Evolutionary conservation across 2,329 filamentous ascomycete species (phyloP).

Genomic region (Nigrospora sphaerica): DNA sequence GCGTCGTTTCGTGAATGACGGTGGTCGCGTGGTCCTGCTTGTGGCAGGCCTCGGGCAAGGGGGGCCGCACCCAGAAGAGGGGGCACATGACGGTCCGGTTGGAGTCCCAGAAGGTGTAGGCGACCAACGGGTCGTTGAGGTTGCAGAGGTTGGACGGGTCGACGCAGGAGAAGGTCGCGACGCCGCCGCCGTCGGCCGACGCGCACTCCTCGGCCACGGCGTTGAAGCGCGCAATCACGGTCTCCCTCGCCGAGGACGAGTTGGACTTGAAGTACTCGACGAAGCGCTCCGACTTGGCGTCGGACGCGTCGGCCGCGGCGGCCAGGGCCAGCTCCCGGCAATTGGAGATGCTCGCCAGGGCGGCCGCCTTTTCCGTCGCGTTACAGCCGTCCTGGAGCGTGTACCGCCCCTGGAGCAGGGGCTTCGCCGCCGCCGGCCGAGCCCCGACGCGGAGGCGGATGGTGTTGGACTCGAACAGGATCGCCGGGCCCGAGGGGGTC

Average conservation of each 20-base stretch:
- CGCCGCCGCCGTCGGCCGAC: constrained; percentile 9
- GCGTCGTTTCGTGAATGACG: constrained; percentile 15
- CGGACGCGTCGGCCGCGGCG: constrained; percentile 10
- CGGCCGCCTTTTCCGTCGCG: constrained; percentile 7
- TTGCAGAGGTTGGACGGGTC: constrained; percentile 12
- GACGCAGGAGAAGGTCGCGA: constrained; percentile 9
- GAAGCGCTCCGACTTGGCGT: constrained; percentile 10
- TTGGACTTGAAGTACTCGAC: constrained; percentile 15
- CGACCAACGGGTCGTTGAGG: constrained; percentile 9
- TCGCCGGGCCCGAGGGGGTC: constrained; percentile 5
- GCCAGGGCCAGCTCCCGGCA: constrained; percentile 10
- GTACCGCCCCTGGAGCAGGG: constrained; percentile 7
- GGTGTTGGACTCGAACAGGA: constrained; percentile 9
- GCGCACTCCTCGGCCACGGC: constrained; percentile 12
- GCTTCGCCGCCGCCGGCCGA: background rate
- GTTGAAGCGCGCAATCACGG: constrained; percentile 7
- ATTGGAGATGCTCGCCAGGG: constrained; percentile 8
- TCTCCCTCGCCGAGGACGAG: constrained; percentile 8
- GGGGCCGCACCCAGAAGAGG: constrained; percentile 11
- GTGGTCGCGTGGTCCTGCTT: constrained; percentile 13
- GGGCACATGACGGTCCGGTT: constrained; percentile 12
- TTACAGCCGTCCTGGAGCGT: constrained; percentile 10
- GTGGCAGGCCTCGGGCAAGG: constrained; percentile 11
- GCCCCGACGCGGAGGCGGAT: constrained; percentile 49
- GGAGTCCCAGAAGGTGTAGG: constrained; percentile 10